These are phyloP conservation scores for Macaranga tanarius DNA, from an alignment of 441 rosid genomes.

Conservation along the genomic window DNA sequence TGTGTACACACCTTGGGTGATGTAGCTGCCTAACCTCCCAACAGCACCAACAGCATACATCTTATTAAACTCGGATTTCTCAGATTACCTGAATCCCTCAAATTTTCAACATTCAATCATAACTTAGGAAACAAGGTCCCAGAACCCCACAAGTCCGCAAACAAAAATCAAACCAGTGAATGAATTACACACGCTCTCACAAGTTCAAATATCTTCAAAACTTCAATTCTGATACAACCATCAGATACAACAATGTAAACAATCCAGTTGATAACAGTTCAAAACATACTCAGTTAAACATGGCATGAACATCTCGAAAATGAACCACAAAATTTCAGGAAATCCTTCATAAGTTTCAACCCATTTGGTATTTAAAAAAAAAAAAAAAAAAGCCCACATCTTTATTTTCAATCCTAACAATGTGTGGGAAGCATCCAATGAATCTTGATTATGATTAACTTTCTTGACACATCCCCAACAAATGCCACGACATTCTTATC, in stretches of 20 bases:
- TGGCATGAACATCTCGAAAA: neutral
- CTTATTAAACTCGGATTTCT: slow-evolving; percentile 21
- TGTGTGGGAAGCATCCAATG: neutral
- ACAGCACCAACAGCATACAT: slow-evolving; percentile 91
- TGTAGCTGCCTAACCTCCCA: slow-evolving; percentile 83
- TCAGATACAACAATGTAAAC: slow-evolving; percentile 16
- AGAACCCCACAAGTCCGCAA: slow-evolving; percentile 20
- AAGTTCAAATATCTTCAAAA: neutral
- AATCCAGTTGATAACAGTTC: slow-evolving; percentile 15
- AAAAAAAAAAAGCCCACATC: neutral
- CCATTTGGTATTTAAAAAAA: too few species aligned
- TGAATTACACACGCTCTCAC: too few species aligned
- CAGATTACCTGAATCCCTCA: slow-evolving; percentile 18
- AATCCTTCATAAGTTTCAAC: neutral
- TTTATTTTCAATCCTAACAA: neutral
- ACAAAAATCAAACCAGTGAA: neutral
- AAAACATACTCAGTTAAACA: slow-evolving; percentile 5
- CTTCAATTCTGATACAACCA: slow-evolving; percentile 20
- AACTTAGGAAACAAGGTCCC: slow-evolving; percentile 19
- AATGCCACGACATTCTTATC: neutral
- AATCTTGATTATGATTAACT: neutral
- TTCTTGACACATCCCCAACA: neutral
- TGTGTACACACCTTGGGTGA: slow-evolving; percentile 76
- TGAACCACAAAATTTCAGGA: neutral
- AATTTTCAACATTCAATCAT: slow-evolving; percentile 29